Evolutionary conservation across 331 rosid species (phyloP), one percentile per base, ranked within the genome.

Genomic region (Saraca asoca): DNA sequence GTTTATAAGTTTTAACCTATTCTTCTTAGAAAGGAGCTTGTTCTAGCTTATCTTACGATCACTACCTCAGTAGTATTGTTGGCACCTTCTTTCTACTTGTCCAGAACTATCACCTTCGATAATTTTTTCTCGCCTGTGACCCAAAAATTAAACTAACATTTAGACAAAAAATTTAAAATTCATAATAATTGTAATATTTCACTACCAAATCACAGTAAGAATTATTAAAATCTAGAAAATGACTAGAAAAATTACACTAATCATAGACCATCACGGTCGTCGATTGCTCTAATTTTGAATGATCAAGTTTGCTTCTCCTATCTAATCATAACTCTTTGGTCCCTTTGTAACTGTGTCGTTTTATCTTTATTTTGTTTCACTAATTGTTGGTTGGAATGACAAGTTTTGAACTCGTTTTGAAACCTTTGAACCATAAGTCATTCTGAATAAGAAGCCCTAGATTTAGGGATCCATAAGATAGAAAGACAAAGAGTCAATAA

Each of bases 81-180:
- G 35, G 98, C 98, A 11, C 98, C 96, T 81, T 82, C 96, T 55
- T 93, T 93, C 98, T 96, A 93, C 73, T 93, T 93, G 79, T 89
- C 98, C 10, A 96, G 96, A 8, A 93, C 98, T 70, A 93, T 89
- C 70, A 93, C 95, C 87, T 93, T 89, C 68, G 86, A 5, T 51
- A 93, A 84, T 76, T 93, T 90, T 85, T 93, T 93, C 91, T 93
- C 91, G 45, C 96, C 96, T 92, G 66, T 42, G 55, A 81, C 41
- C 34, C 42, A 19, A 62, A 46, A 39, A 24, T 1, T 1, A 24
- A 24, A 24, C 3, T 3, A 24, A 24, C 2, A 24, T 24, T 24
- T 3, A 24, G 31, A 24, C 31, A 24, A 24, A 24, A 24, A 24
- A n/a, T n/a, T n/a, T n/a, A 24, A 24, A 24, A 24, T 1, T 24